phyloP scores from a whole-genome alignment of 371 early-diverging fungal genomes.

The Mucor indicus region DNA sequence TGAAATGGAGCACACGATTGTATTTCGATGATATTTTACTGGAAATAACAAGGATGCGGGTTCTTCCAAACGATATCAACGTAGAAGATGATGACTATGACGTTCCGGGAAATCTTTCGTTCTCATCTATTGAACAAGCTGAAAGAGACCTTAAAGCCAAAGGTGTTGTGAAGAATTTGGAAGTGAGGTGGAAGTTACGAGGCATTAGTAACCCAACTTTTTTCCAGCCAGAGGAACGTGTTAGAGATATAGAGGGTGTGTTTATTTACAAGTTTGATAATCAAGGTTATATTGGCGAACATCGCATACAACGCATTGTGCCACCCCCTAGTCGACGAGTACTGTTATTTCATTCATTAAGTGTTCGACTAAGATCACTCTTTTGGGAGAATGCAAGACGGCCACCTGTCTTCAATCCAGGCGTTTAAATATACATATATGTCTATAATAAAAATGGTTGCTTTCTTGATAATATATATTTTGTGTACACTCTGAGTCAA shows the following conservation, averaged over 20 bases:
- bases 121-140: slow-evolving; percentile 13
- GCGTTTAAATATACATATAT: slow-evolving; percentile 9
- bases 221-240: slow-evolving; percentile 3
- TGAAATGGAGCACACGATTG: slow-evolving; percentile 49
- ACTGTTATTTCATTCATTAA: slow-evolving; percentile 43
- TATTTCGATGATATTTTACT: slow-evolving; percentile 45
- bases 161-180: slow-evolving; percentile 26
- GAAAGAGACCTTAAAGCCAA: slow-evolving; percentile 12
- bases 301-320: slow-evolving; percentile 57
- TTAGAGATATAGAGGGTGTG: slow-evolving; percentile 43
- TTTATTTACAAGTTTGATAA: slow-evolving; percentile 55
- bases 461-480: too few species aligned
- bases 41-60: slow-evolving; percentile 36
- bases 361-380: slow-evolving; percentile 40
- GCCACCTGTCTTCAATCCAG: slow-evolving; percentile 20
- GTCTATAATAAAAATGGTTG: too few species aligned
- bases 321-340: slow-evolving; percentile 58
- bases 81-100: slow-evolving; percentile 4
- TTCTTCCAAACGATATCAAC: slow-evolving; percentile 23
- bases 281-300: slow-evolving; percentile 50
- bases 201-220: slow-evolving; percentile 40
- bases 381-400: slow-evolving; percentile 22
- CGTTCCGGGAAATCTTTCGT: neutral
- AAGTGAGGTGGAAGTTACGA: slow-evolving; percentile 55
- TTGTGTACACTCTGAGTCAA: too few species aligned